Evolutionary conservation across 148 eudicot genomes (phyloP), one percentile per base, ranked within the genome.

Genomic region (Chenopodium album): DNA sequence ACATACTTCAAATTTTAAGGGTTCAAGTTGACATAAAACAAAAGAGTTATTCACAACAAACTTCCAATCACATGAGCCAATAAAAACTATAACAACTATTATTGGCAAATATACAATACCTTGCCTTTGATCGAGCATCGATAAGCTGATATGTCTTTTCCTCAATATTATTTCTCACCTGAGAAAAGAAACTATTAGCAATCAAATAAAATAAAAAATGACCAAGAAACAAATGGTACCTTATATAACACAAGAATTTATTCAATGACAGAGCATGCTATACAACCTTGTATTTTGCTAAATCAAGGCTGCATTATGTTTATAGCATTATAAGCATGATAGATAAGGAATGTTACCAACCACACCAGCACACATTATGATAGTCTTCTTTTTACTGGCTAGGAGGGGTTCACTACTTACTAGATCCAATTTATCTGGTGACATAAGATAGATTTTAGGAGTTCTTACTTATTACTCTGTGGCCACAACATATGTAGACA

Each of bases 51-150:
- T 37, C 19, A 44, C 48, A 74, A 34, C 52, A 69, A 54, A 73
- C 46, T 11, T 78, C 56, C 76, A 14, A 48, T 7, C 4, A 54
- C 20, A 64, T 3, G 19, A 59, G 76, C 34, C 52, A 52, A 3
- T 50, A 52, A n/a, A 79, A 16, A 79, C 13, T 44, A 41, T 60
- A 29, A 31, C 62, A 76, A 71, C n/a, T 26, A 47, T 63, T 20
- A 68, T 28, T 5, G 60, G 29, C 8, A 37, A 34, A 63, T 54
- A 70, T 59, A 77, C 12, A 23, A 74, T 84, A 96, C 99, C 99
- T 92, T 79, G 95, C 84, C 85, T 94, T 96, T 64, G 99, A 89
- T 56, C 99, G 90, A 78, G 99, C 99, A 85, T 96, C 99, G 78
- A 94, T 77, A 46, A 86, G 95, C 79, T 91, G 95, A 88, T 89